Evolutionary conservation across 495 filamentous ascomycete species (phyloP).

Genomic region (Haplographium delicatum): DNA sequence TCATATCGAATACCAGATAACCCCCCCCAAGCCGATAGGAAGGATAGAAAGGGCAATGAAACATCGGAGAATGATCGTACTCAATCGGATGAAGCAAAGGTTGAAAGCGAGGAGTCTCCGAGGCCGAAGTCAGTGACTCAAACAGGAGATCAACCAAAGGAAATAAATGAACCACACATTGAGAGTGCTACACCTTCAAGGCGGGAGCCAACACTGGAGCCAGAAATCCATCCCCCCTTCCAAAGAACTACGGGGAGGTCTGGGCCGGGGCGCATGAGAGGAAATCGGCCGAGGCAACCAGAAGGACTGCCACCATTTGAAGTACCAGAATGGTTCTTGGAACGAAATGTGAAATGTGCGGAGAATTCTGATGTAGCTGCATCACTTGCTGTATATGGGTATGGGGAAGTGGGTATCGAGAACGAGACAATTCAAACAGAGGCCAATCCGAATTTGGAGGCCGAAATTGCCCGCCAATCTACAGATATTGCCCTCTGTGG

Average conservation of each 20-base stretch:
- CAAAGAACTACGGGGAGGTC: conserved; percentile 22
- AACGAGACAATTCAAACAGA: neutral
- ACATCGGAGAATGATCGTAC: neutral
- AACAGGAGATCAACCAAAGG: too few relatives aligned
- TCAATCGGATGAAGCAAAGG: neutral
- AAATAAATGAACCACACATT: too few relatives aligned
- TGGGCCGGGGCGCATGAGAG: conserved; percentile 34
- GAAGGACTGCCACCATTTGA: conserved; percentile 37
- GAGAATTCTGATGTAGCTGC: conserved; percentile 2
- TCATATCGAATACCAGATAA: conserved; percentile 27
- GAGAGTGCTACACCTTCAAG: too few relatives aligned
- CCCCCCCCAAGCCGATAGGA: conserved; percentile 21
- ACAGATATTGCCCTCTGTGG: conserved; percentile 2
- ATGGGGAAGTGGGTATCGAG: neutral
- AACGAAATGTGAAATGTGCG: conserved; percentile 26
- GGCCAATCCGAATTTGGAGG: neutral
- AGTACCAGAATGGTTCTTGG: conserved; percentile 40
- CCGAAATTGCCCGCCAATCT: neutral
- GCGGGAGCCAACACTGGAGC: conserved; percentile 20
- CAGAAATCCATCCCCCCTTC: neutral
- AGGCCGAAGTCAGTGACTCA: too few relatives aligned
- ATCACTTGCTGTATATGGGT: conserved; percentile 12
- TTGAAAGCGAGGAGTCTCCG: conserved; percentile 14
- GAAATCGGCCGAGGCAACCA: conserved; percentile 32
- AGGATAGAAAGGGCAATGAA: conserved; percentile 11